Conservation (phyloP, 1,284 basidiomycete genomes). For the Irpex rosettiformis region DNA sequence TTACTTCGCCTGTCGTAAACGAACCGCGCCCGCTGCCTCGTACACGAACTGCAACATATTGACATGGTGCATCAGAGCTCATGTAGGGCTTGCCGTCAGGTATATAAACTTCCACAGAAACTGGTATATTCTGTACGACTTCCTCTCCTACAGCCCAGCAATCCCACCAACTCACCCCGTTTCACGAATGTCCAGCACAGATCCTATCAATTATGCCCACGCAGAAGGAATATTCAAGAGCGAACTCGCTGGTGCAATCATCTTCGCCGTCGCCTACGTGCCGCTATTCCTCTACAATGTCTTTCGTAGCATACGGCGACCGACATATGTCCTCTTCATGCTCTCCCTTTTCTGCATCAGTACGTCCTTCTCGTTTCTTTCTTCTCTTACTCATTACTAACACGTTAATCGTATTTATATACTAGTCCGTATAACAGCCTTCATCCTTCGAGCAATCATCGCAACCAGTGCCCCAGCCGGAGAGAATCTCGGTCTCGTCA, state of each 20-base stretch:
- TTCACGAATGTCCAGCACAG: neutral
- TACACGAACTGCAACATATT: neutral
- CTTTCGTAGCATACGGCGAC: constrained; percentile 32
- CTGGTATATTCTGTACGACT: neutral
- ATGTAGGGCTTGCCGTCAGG: no score
- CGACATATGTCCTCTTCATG: constrained; percentile 39
- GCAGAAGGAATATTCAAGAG: constrained; percentile 35
- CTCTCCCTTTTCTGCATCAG: constrained; percentile 43
- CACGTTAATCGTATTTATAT: neutral
- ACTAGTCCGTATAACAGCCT: constrained; percentile 30
- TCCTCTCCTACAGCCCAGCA: neutral
- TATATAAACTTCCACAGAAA: neutral
- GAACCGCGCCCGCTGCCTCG: neutral
- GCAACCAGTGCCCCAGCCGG: constrained; percentile 23
- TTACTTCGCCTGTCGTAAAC: no score
- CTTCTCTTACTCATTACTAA: no score
- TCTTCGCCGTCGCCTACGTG: constrained; percentile 44
- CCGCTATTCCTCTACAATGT: constrained; percentile 37
- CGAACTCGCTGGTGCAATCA: constrained; percentile 37
- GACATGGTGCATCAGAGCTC: no score
- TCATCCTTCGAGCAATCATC: constrained; percentile 29
- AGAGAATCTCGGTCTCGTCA: constrained; percentile 20
- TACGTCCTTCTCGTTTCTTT: constrained; percentile 24
- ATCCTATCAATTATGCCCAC: constrained; percentile 34
- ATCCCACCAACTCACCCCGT: neutral